Percentiles rank a stretch among this genome's conserved stretches.
These are phyloP conservation scores for Helianthus annuus DNA, from an alignment of 129 eudicot species.

Conservation along the genomic window HanXRQr2.0-SUNRISE NC_035435.2:12676316-12676815, in stretches of 20 bases:
- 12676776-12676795: no score
- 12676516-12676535: background rate
- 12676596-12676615: background rate
- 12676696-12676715: background rate
- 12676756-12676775: no score
- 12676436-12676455: conserved; percentile 10
- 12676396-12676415: conserved; percentile 1
- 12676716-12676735: background rate
- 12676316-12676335: background rate
- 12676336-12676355: background rate
- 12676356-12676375: background rate
- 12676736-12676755: no score
- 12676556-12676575: background rate
- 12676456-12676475: background rate
- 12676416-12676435: conserved; percentile 8
- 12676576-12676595: background rate
- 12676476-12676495: background rate
- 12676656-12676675: no score
- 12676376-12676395: background rate
- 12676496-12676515: conserved; percentile 2
- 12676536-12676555: background rate
- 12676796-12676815: no score
- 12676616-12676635: background rate
- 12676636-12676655: background rate
- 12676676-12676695: background rate